Conservation (phyloP, 495 filamentous ascomycete genomes). For the Penicillium atrosanguineum region DNA sequence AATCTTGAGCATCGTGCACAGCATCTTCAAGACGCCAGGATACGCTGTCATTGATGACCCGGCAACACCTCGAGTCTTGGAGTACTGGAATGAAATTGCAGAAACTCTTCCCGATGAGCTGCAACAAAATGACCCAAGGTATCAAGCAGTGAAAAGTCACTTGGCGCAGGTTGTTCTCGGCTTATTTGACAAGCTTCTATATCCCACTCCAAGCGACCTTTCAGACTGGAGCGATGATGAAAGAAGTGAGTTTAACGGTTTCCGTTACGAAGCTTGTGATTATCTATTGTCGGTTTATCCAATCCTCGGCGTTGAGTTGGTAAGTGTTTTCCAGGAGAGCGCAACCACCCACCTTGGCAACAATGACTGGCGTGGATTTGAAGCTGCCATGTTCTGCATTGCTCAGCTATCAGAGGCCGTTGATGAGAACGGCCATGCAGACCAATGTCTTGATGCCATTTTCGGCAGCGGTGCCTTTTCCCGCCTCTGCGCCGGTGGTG, state of each 20-base stretch:
- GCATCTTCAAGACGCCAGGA: constrained; percentile 67
- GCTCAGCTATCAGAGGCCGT: constrained; percentile 72
- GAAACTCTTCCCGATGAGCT: constrained; percentile 36
- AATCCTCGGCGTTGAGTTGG: constrained; percentile 62
- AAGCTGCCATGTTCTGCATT: constrained; percentile 78
- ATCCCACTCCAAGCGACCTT: constrained; percentile 29
- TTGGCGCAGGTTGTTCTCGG: constrained; percentile 37
- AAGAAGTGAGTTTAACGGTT: constrained; percentile 68
- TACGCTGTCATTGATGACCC: constrained; percentile 74
- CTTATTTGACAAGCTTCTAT: constrained; percentile 41
- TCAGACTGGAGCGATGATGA: constrained; percentile 69
- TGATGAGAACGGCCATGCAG: constrained; percentile 61
- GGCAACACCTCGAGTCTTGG: constrained; percentile 71
- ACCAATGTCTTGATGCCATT: constrained; percentile 64
- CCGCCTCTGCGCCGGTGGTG: constrained; percentile 52
- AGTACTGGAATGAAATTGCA: constrained; percentile 72
- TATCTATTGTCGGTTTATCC: constrained; percentile 74
- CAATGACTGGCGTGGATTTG: constrained; percentile 71
- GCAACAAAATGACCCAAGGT: constrained; percentile 24
- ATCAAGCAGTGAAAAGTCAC: constrained; percentile 31
- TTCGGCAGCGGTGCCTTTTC: constrained; percentile 62
- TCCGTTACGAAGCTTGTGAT: constrained; percentile 78
- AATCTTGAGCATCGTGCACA: constrained; percentile 51
- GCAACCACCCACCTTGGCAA: constrained; percentile 56
- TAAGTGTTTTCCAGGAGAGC: constrained; percentile 66